Conservation (phyloP, 441 rosid species). For the Geranium incanum region DNA sequence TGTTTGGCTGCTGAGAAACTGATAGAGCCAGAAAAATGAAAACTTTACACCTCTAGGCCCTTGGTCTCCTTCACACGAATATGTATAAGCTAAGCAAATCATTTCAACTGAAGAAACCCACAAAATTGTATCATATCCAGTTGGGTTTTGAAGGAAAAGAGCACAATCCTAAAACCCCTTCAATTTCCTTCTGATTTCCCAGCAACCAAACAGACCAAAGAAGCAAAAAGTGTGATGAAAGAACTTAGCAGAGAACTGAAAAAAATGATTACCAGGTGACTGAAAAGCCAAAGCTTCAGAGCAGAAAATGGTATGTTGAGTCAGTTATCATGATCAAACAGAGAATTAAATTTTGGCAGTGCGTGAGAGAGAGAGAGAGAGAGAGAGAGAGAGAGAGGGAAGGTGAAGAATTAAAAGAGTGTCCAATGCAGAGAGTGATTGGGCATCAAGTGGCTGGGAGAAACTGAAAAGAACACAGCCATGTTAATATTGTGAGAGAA, state of each 20-base stretch:
- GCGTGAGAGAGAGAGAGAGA: background rate
- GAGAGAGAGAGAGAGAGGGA: background rate
- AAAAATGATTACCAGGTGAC: background rate
- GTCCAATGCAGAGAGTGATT: background rate
- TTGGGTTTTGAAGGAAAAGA: background rate
- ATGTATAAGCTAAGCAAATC: background rate
- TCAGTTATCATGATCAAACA: background rate
- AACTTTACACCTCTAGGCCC: background rate
- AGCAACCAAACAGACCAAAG: constrained; percentile 1
- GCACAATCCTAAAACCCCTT: background rate
- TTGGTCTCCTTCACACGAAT: background rate
- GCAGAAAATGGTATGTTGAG: background rate
- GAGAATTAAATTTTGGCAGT: background rate
- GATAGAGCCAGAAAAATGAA: background rate
- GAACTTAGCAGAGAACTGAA: background rate
- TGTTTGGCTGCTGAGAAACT: background rate
- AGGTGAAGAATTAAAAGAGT: background rate
- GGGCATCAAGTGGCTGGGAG: background rate
- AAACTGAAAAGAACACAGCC: background rate
- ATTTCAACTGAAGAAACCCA: background rate
- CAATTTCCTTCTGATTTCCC: background rate
- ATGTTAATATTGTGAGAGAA: background rate
- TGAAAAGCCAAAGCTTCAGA: background rate
- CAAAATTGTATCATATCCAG: background rate
- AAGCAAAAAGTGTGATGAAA: background rate